These are phyloP conservation scores for Rhodosporidiobolus sp. DNA, from an alignment of 768 basidiomycete genomes.

Conservation along the genomic window DNA sequence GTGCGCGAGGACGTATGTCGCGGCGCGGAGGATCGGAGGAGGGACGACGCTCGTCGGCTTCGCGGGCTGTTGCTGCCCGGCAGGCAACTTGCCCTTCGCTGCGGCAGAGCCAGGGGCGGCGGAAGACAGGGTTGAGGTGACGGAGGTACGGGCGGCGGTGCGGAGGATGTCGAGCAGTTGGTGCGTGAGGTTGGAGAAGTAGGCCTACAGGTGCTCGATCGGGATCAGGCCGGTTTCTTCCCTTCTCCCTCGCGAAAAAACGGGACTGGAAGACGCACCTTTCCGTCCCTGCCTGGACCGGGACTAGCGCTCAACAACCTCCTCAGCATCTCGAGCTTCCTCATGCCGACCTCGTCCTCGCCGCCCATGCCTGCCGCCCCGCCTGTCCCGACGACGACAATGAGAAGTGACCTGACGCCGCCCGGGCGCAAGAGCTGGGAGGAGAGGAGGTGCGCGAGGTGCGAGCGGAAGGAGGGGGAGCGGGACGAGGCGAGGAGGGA, in stretches of 20 bases:
- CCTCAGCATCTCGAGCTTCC: constrained; percentile 22
- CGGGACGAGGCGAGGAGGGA: constrained; percentile 5
- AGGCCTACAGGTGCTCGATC: constrained; percentile 54
- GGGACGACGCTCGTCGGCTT: background rate
- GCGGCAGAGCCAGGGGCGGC: background rate
- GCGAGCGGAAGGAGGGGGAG: background rate
- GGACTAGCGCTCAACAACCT: constrained; percentile 64
- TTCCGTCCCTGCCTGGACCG: constrained; percentile 49
- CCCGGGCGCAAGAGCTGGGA: constrained; percentile 67
- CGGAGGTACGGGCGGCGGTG: background rate
- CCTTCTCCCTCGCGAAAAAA: too few species aligned
- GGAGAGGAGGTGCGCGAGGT: constrained; percentile 59
- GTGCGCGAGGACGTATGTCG: constrained; percentile 16
- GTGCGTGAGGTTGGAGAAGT: constrained; percentile 52
- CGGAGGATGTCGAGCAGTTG: constrained; percentile 27
- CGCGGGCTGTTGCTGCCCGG: background rate
- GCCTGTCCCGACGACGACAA: constrained; percentile 60
- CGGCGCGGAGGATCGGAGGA: constrained; percentile 7
- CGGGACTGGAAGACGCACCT: too few species aligned
- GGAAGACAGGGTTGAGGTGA: background rate
- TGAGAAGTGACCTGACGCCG: constrained; percentile 67
- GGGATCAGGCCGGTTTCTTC: too few species aligned
- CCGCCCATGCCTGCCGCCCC: background rate
- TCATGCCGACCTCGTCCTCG: constrained; percentile 52
- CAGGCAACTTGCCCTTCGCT: background rate